These are phyloP conservation scores for Penicillium daleae DNA, from an alignment of 495 filamentous ascomycete species.

Conservation along the genomic window DNA sequence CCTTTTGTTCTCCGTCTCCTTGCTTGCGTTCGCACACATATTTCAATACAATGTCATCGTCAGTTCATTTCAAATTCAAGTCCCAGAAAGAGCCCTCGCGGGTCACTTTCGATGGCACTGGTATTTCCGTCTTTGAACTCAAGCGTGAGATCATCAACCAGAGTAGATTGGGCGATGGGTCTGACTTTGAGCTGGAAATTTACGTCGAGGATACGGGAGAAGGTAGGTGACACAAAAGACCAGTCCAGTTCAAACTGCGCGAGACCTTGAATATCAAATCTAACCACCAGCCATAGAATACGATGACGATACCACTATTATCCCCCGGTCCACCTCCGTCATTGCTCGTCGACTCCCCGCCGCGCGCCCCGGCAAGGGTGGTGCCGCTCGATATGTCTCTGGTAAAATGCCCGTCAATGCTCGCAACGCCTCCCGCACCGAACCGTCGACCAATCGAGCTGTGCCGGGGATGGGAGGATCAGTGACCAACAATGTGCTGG, in stretches of 20 bases:
- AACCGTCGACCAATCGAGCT: constrained; percentile 58
- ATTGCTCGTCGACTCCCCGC: constrained; percentile 89
- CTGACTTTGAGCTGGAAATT: constrained; percentile 94
- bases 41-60: constrained; percentile 82
- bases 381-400: constrained; percentile 92
- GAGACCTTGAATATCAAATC: constrained; percentile 8
- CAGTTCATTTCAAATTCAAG: constrained; percentile 99
- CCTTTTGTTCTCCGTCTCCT: neutral
- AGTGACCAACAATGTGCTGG: constrained; percentile 57
- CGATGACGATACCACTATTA: constrained; percentile 94
- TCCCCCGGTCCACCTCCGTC: constrained; percentile 90
- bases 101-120: constrained; percentile 96
- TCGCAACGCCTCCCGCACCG: constrained; percentile 76
- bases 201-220: constrained; percentile 89
- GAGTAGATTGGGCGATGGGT: constrained; percentile 93
- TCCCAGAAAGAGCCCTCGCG: constrained; percentile 93
- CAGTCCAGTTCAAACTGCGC: constrained; percentile 1
- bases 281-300: constrained; percentile 65
- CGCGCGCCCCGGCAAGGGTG: constrained; percentile 75
- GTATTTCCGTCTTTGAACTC: constrained; percentile 97
- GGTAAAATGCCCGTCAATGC: constrained; percentile 94
- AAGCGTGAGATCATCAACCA: constrained; percentile 97
- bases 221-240: constrained; percentile 56
- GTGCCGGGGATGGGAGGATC: constrained; percentile 44
- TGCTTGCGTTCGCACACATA: constrained; percentile 45